phyloP scores from a whole-genome alignment of 2,329 filamentous ascomycete species.

The Fusarium verrucosum region DNA sequence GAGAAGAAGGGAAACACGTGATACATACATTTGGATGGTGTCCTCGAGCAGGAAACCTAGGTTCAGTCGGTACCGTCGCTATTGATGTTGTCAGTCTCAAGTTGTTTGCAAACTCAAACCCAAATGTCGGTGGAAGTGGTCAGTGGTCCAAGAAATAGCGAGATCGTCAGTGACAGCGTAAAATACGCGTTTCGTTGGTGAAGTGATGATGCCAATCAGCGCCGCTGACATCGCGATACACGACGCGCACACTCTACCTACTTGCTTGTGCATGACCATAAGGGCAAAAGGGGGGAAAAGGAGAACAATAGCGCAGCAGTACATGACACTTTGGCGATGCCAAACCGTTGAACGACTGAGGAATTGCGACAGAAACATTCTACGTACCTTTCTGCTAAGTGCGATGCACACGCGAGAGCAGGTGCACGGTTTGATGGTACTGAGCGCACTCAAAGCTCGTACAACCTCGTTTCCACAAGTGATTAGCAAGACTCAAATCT shows the following conservation, averaged over 20 bases:
- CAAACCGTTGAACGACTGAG: neutral
- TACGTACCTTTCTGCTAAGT: slow-evolving; percentile 44
- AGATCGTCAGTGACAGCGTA: slow-evolving; percentile 10
- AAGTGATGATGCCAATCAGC: neutral
- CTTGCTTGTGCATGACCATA: neutral
- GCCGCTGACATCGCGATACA: slow-evolving; percentile 19
- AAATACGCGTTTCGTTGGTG: slow-evolving; percentile 16
- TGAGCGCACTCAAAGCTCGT: slow-evolving; percentile 31
- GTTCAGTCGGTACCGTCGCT: slow-evolving; percentile 31
- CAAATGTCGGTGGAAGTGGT: slow-evolving; percentile 44
- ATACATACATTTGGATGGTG: slow-evolving; percentile 36
- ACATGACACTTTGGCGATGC: neutral
- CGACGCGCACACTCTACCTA: slow-evolving; percentile 17
- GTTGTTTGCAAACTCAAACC: slow-evolving; percentile 26
- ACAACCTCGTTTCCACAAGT: slow-evolving; percentile 28
- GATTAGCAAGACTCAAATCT: slow-evolving; percentile 40
- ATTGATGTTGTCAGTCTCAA: slow-evolving; percentile 39
- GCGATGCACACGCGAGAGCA: slow-evolving; percentile 28
- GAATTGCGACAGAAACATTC: slow-evolving; percentile 10
- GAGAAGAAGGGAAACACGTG: slow-evolving; percentile 11
- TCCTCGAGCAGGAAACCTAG: neutral
- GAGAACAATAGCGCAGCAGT: neutral
- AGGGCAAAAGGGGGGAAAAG: neutral
- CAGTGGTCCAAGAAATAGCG: slow-evolving; percentile 17
- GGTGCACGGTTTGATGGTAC: slow-evolving; percentile 29